These are phyloP conservation scores for Pachyrhizus erosus DNA, from an alignment of 306 rosid species.

Conservation along the genomic window DNA sequence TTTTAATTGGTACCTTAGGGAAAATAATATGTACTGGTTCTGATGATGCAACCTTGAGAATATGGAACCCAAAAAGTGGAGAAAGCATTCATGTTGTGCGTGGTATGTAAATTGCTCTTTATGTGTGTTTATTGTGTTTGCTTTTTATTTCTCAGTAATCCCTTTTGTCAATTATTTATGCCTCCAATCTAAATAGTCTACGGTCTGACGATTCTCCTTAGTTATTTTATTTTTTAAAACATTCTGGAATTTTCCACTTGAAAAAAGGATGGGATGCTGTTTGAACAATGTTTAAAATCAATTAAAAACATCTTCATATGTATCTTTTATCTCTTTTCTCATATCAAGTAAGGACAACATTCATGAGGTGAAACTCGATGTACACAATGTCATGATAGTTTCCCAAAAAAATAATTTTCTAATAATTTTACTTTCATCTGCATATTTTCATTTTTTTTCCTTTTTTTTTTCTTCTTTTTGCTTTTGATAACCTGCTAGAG, in stretches of 20 bases:
- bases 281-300: constrained; percentile 18
- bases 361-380: constrained; percentile 6
- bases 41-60: constrained; percentile 84
- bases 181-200: constrained; percentile 6
- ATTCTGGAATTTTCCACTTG: neutral
- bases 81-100: constrained; percentile 79
- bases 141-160: constrained; percentile 23
- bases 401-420: constrained; percentile 6
- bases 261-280: neutral
- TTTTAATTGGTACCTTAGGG: constrained; percentile 61
- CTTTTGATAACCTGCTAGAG: constrained; percentile 17
- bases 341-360: constrained; percentile 19
- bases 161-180: neutral
- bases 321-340: constrained; percentile 5
- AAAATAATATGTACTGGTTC: constrained; percentile 90
- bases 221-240: neutral
- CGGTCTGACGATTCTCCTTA: neutral
- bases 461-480: neutral
- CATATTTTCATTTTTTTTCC: neutral
- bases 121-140: neutral
- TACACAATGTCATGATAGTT: constrained; percentile 16
- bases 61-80: constrained; percentile 88
- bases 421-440: neutral
- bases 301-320: neutral
- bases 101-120: constrained; percentile 57